Base-by-base conservation (phyloP, 2,329 filamentous ascomycete genomes). In the Talaromyces verruculosus region DNA sequence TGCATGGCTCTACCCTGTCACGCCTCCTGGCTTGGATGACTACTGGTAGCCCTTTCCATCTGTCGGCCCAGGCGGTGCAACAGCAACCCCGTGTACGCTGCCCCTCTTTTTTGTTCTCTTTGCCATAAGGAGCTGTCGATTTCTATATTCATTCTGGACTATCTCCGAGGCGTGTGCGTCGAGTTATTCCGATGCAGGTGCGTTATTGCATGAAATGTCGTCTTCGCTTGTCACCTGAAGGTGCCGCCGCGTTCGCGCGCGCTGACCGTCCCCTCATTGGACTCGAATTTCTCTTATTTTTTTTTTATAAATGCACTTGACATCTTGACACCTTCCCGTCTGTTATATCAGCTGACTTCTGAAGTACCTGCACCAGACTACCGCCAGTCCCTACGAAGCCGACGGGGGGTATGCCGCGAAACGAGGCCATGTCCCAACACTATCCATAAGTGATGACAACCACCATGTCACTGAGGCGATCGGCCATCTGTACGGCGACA, bases 391-490 rank as follows among this genome's bases (percentile, higher is more conserved):
- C 61, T 64, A 64, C 61, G 61, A 67, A 64, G 41, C 61, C 25
- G 65, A 67, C 49, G 78, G 76, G 74, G 76, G 76, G 74, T 84
- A 84, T 78, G 79, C 84, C 71, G 78, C 80, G 71, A 81, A 84
- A 68, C 82, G 84, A 73, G 84, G 85, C 70, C 87, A 89, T 80
- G 80, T 80, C 70, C 82, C 86, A 68, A 85, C 88, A 71, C 81
- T 89, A 68, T 88, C 86, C 71, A 89, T 96, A 77, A 95, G 91
- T 78, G 93, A 97, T 80, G 91, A 93, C 68, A 92, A 86, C 80
- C 92, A 97, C 80, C 93, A 97, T 86, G 92, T 97, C 76, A 97
- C 93, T 65, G 93, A 97, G 78, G 91, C 92, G 67, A 96, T 97
- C 78, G 92, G 92, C 62, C 93, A 93, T 72, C 87, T 96, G 79